Evolutionary conservation across 2,329 filamentous ascomycete genomes (phyloP), one percentile per base, ranked within the genome.

Genomic region (Colletotrichum lupini): DNA sequence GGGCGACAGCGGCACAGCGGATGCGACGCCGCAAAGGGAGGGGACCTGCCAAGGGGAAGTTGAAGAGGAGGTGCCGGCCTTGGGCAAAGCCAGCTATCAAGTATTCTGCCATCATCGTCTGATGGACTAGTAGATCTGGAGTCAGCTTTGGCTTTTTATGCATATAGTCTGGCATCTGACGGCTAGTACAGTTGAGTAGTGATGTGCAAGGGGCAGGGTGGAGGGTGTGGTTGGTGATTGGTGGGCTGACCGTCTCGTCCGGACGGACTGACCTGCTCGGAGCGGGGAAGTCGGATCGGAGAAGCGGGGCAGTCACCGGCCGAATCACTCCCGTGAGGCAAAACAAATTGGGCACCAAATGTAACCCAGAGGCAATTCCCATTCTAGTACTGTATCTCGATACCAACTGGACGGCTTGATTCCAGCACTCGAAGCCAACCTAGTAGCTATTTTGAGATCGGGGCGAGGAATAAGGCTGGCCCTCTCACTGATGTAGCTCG

Each of bases 191-290:
- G 32, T 52, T 53, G 46, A 52, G 32, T 24, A 24, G 42, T 19
- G 65, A 62, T 68, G 32, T 35, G 52, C 24, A 63, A n/a, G 58
- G 65, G 56, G 12, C 5, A 16, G 16, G 62, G n/a, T 30, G 66
- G 57, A 28, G 5, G 9, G 4, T 24, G 26, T 26, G 16, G 6
- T 30, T 28, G 26, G 26, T 30, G 37, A 26, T 26, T 66, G 53
- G 35, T 57, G 22, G 52, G 63, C 28, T 64, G 52, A 59, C 49
- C 59, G 59, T 42, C 14, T 19, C 4, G 16, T 12, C 42, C 42
- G 42, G 59, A 26, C 35, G 37, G 37, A 42, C 19, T n/a, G 19
- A 3, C 42, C 1, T 49, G 8, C 42, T 49, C 42, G 19, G 42
- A 22, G 42, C 42, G 8, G 19, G 42, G 42, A 49, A 49, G 42